Percentiles rank a stretch among this genome's conserved stretches.
Conservation (phyloP, 352 stramenopile species). For the Phytophthora lateralis region DNA sequence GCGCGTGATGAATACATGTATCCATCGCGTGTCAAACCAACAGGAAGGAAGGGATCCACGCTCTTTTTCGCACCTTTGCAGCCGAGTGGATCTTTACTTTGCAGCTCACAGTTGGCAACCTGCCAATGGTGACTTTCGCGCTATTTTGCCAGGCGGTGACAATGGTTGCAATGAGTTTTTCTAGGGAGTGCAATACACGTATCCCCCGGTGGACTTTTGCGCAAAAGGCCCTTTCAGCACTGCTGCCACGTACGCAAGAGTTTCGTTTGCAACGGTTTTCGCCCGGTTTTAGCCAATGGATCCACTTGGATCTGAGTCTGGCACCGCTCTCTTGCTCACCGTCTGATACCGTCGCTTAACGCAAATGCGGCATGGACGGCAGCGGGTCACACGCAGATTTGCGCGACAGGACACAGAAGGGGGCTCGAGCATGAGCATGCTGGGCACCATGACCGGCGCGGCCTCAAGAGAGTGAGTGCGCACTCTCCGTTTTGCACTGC, state of each 20-base stretch:
- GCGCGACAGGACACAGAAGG: constrained; percentile 11
- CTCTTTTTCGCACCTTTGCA: neutral
- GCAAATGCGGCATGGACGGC: constrained; percentile 4
- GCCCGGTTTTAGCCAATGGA: constrained; percentile 15
- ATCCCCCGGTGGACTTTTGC: too few relatives aligned
- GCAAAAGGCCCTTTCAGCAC: too few relatives aligned
- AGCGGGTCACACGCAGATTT: neutral
- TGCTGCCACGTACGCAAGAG: constrained; percentile 1
- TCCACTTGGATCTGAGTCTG: constrained; percentile 10
- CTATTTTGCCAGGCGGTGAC: neutral
- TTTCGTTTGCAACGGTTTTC: constrained; percentile 11
- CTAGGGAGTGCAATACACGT: too few relatives aligned
- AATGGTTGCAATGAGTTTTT: too few relatives aligned
- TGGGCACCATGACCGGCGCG: constrained; percentile 15
- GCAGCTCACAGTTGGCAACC: neutral
- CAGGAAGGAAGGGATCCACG: neutral
- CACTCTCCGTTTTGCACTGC: constrained; percentile 3
- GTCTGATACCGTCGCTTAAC: constrained; percentile 15
- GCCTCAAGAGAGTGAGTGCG: constrained; percentile 29
- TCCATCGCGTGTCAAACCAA: neutral
- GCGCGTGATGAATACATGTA: neutral
- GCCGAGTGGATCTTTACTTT: neutral
- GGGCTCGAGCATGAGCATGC: constrained; percentile 9
- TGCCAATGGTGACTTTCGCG: too few relatives aligned
- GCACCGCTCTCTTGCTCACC: constrained; percentile 6